Evolutionary conservation across 2,329 filamentous ascomycete species (phyloP), one percentile per base, ranked within the genome.

Genomic region (Nigrospora sphaerica): DNA sequence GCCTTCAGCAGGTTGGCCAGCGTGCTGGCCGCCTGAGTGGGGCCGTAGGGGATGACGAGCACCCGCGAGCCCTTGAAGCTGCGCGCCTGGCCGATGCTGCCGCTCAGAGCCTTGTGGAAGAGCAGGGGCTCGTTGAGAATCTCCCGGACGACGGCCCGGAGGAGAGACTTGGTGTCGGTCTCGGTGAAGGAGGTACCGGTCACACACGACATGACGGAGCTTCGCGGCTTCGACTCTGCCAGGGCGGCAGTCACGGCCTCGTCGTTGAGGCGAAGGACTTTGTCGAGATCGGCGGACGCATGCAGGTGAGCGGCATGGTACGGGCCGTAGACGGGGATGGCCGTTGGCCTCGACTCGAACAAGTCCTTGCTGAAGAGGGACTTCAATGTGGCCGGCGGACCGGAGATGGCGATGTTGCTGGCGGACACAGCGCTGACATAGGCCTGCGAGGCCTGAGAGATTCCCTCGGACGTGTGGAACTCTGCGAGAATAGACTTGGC

Each of bases 301-400:
- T 79, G 71, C n/a, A 80, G 63, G 56, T 80, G 75, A 3, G 70
- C 51, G 34, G 78, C 74, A 55, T 81, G 78, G 54, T 79, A 81
- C 7, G 78, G 77, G 0, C 73, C 78, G 51, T 75, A 73, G 23
- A 81, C 70, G 0, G 77, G 74, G 44, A 80, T 70, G 2, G 69
- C 62, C n/a, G 68, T 70, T 13, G 69, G 64, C 51, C 69, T 70
- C 32, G 63, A 60, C 7, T 68, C 63, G 32, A 71, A 67, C 38
- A 67, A 53, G 13, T 66, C 58, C 31, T 65, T 62, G 39, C 63
- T 61, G 46, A 69, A 65, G 23, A 81, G 61, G 5, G 62, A 56
- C 46, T 67, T 65, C 23, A 80, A 62, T 0, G 71, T 74, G 2
- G 63, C 54, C 17, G 78, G 78, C 37, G 76, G 74, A 13, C 77